Conservation (phyloP, 768 basidiomycete genomes). For the Psilocybe cyanescens region DNA sequence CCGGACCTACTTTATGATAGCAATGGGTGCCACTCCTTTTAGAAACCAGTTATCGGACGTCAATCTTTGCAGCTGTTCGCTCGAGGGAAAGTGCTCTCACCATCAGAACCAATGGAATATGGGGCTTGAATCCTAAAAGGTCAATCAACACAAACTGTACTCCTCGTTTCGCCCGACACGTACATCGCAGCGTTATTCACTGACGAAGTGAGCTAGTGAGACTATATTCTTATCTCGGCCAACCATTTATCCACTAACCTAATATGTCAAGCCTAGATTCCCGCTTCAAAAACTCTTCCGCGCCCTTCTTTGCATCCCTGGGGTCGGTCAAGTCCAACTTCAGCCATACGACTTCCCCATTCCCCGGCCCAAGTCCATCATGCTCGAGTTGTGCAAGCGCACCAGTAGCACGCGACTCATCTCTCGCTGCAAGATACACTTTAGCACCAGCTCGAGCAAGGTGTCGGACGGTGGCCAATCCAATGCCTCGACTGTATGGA, state of each 20-base stretch:
- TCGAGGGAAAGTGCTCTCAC: no score
- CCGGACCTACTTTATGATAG: constrained; percentile 46
- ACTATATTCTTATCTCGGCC: background rate
- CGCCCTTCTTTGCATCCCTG: constrained; percentile 47
- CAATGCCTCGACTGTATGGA: constrained; percentile 7
- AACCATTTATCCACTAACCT: constrained; percentile 20
- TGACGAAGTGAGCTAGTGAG: constrained; percentile 19
- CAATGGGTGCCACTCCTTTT: constrained; percentile 30
- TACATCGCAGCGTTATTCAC: constrained; percentile 64
- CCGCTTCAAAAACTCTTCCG: constrained; percentile 49
- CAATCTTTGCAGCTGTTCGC: no score
- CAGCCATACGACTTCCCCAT: constrained; percentile 52
- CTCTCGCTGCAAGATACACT: constrained; percentile 61
- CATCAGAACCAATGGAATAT: constrained; percentile 15
- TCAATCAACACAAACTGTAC: background rate
- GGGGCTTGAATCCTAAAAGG: constrained; percentile 8
- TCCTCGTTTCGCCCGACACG: constrained; percentile 14
- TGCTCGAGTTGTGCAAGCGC: constrained; percentile 50
- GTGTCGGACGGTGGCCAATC: constrained; percentile 45
- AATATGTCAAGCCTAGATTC: constrained; percentile 61
- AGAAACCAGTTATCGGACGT: background rate
- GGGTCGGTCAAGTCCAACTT: constrained; percentile 57
- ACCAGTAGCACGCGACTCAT: constrained; percentile 44
- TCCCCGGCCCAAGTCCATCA: constrained; percentile 46
- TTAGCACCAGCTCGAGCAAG: constrained; percentile 59